These are phyloP conservation scores for Biscutella laevigata DNA, from an alignment of 441 rosid genomes.

Conservation along the genomic window DNA sequence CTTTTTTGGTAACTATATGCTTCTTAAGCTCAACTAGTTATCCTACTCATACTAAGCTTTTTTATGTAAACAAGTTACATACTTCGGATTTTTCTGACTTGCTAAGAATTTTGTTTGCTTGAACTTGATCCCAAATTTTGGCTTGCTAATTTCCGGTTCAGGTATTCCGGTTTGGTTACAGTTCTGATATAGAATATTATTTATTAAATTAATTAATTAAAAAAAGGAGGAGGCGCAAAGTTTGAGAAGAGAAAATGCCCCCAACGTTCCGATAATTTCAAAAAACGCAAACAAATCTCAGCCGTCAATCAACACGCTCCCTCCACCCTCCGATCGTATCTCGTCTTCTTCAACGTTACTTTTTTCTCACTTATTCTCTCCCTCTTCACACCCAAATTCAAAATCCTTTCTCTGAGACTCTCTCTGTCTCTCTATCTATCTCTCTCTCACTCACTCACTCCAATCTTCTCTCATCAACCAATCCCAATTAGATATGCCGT, in stretches of 20 bases:
- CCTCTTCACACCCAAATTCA: conserved; percentile 23
- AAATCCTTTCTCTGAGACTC: no score
- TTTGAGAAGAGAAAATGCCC: conserved; percentile 18
- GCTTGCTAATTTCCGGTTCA: no score
- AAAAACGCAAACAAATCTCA: conserved; percentile 28
- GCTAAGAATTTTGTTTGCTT: no score
- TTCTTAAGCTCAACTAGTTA: no score
- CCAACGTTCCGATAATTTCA: conserved; percentile 31
- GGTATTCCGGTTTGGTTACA: no score
- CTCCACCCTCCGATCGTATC: conserved; percentile 36
- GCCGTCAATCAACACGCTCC: conserved; percentile 33
- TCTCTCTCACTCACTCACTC: background rate
- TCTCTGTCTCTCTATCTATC: conserved; percentile 13
- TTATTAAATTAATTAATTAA: background rate
- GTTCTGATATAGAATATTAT: no score
- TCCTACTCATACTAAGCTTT: no score
- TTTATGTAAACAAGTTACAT: no score
- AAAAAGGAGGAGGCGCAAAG: conserved; percentile 16
- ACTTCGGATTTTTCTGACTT: no score
- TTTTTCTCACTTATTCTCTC: background rate
- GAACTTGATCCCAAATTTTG: no score
- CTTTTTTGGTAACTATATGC: no score
- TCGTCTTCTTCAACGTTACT: conserved; percentile 6
- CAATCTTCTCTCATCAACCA: background rate
- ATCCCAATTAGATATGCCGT: conserved; percentile 43